phyloP scores from a whole-genome alignment of 495 filamentous ascomycete genomes.

The Friedmanniomyces simplex region DNA sequence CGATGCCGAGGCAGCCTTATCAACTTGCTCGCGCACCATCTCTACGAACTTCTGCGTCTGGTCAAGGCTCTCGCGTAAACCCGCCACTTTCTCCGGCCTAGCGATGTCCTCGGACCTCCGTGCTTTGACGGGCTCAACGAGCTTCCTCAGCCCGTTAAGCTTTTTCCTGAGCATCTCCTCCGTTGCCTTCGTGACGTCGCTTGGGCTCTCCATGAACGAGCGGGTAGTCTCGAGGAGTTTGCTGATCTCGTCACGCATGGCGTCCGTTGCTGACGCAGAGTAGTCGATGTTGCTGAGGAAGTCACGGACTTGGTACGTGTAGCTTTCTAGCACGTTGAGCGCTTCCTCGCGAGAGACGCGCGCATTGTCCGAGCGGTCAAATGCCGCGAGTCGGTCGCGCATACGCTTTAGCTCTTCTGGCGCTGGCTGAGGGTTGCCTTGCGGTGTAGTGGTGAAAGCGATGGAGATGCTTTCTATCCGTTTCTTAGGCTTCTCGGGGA shows the following conservation, averaged over 20 bases:
- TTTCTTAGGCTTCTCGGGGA: slow-evolving; percentile 45
- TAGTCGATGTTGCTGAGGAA: slow-evolving; percentile 67
- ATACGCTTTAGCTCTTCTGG: slow-evolving; percentile 52
- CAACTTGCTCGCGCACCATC: slow-evolving; percentile 39
- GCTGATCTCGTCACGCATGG: slow-evolving; percentile 51
- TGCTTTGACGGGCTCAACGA: slow-evolving; percentile 58
- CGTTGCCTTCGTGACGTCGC: slow-evolving; percentile 62
- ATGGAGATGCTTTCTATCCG: slow-evolving; percentile 61
- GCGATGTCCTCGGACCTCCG: slow-evolving; percentile 56
- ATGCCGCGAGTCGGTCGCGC: slow-evolving; percentile 58
- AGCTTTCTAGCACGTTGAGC: slow-evolving; percentile 85
- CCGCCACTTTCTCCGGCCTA: slow-evolving; percentile 54
- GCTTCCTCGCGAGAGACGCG: slow-evolving; percentile 74
- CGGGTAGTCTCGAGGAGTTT: slow-evolving; percentile 54
- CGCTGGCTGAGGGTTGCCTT: slow-evolving; percentile 50
- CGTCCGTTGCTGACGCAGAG: slow-evolving; percentile 52
- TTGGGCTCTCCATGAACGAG: slow-evolving; percentile 73
- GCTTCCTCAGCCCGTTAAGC: slow-evolving; percentile 60
- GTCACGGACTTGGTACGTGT: slow-evolving; percentile 82
- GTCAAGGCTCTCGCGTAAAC: slow-evolving; percentile 51
- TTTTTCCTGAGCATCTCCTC: slow-evolving; percentile 59
- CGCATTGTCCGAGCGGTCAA: slow-evolving; percentile 70
- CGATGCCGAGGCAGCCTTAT: slow-evolving; percentile 37
- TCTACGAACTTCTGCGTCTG: slow-evolving; percentile 46
- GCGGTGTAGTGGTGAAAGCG: slow-evolving; percentile 47